Evolutionary conservation across 768 basidiomycete species (phyloP).

Genomic region (Nevesoporus exiguus): DNA sequence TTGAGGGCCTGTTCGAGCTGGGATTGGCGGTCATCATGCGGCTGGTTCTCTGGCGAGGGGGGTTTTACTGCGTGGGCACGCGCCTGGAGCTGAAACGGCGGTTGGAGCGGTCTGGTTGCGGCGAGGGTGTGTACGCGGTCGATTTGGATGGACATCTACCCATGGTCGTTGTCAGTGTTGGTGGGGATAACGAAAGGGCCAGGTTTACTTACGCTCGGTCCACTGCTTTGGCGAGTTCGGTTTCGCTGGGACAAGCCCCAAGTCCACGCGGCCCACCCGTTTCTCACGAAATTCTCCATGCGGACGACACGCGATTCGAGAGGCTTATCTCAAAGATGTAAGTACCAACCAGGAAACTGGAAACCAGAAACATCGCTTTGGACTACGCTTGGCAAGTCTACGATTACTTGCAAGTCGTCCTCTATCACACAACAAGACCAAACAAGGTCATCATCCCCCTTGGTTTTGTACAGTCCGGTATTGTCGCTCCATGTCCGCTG

Average conservation of each 20-base stretch:
- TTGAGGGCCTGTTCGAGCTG: constrained; percentile 39
- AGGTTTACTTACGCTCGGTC: constrained; percentile 8
- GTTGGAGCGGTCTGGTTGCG: constrained; percentile 12
- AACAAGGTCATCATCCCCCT: constrained; percentile 8
- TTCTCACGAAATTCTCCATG: constrained; percentile 19
- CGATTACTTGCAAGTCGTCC: too few species aligned
- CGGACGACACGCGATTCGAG: too few species aligned
- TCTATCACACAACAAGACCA: too few species aligned
- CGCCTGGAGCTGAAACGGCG: constrained; percentile 14
- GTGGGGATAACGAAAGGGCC: neutral
- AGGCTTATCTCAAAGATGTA: too few species aligned
- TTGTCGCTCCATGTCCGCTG: constrained; percentile 7
- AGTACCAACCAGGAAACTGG: too few species aligned
- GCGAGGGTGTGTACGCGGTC: constrained; percentile 26
- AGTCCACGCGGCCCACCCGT: constrained; percentile 17
- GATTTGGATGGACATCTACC: constrained; percentile 25
- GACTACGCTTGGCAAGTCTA: too few species aligned
- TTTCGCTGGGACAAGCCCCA: constrained; percentile 13
- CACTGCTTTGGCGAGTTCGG: constrained; percentile 14
- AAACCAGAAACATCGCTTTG: too few species aligned
- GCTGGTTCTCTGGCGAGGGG: constrained; percentile 6
- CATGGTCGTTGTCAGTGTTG: constrained; percentile 4
- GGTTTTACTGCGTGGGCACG: constrained; percentile 8
- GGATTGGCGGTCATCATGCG: constrained; percentile 21
- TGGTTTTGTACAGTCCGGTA: constrained; percentile 22